Evolutionary conservation across 2,329 filamentous ascomycete genomes (phyloP).

Genomic region (Rugonectria rugulosa): DNA sequence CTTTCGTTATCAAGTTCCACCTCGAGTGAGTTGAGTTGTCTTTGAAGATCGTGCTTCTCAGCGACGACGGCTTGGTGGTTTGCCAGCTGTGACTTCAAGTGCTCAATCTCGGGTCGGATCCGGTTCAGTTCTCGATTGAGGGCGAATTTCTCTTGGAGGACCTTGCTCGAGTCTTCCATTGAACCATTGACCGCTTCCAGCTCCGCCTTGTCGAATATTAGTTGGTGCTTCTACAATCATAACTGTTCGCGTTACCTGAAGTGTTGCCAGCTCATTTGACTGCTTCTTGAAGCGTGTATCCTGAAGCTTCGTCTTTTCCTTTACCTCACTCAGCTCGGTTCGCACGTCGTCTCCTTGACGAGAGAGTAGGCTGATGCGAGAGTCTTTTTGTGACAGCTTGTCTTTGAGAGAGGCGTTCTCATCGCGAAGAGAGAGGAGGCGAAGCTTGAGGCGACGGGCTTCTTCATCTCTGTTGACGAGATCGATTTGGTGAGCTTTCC

Average conservation of each 20-base stretch:
- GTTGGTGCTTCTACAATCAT: background rate
- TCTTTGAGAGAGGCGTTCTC: slow-evolving; percentile 75
- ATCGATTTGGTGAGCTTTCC: slow-evolving; percentile 69
- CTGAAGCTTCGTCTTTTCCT: slow-evolving; percentile 53
- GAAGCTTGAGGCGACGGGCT: slow-evolving; percentile 72
- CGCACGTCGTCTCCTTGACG: slow-evolving; percentile 50
- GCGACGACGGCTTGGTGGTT: slow-evolving; percentile 73
- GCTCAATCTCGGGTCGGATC: slow-evolving; percentile 64
- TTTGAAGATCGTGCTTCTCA: slow-evolving; percentile 82
- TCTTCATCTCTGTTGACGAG: slow-evolving; percentile 79
- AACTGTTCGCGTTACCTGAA: slow-evolving; percentile 50
- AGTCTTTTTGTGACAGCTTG: slow-evolving; percentile 66
- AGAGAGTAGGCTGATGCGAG: slow-evolving; percentile 60
- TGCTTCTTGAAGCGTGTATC: slow-evolving; percentile 58
- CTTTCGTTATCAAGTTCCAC: slow-evolving; percentile 84
- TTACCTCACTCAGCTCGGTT: slow-evolving; percentile 52
- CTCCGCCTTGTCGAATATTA: slow-evolving; percentile 64
- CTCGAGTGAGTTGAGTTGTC: slow-evolving; percentile 78
- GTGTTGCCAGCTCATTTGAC: slow-evolving; percentile 54
- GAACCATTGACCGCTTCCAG: slow-evolving; percentile 72
- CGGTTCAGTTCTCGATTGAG: slow-evolving; percentile 60
- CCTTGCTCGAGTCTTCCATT: slow-evolving; percentile 73
- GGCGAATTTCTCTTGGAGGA: slow-evolving; percentile 67
- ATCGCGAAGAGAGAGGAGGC: slow-evolving; percentile 74
- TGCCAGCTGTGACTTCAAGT: slow-evolving; percentile 61